These are phyloP conservation scores for Leccinum pellstonianum DNA, from an alignment of 768 basidiomycete species.

Conservation along the genomic window DNA sequence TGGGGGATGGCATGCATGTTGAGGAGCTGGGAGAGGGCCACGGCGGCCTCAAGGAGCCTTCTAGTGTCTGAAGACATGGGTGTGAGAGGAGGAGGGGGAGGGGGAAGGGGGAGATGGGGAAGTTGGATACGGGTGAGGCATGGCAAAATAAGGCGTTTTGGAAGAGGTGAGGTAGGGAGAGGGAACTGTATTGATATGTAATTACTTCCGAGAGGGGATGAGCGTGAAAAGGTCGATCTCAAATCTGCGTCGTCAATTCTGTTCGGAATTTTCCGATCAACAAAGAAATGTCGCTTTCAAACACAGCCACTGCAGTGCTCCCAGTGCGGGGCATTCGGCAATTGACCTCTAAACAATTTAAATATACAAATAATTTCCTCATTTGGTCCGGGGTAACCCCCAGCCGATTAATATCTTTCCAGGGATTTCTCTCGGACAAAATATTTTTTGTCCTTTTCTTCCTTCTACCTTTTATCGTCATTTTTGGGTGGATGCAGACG, in stretches of 20 bases:
- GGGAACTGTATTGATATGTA: slow-evolving; percentile 48
- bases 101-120: slow-evolving; percentile 34
- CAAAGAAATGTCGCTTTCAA: background rate
- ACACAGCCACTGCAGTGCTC: background rate
- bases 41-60: slow-evolving; percentile 75
- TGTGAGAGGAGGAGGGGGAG: slow-evolving; percentile 15
- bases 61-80: slow-evolving; percentile 64
- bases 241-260: slow-evolving; percentile 29
- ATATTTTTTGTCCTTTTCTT: slow-evolving; percentile 25
- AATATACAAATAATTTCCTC: background rate
- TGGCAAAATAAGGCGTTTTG: slow-evolving; percentile 48
- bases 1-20: slow-evolving; percentile 60
- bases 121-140: slow-evolving; percentile 32
- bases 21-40: slow-evolving; percentile 68
- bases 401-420: slow-evolving; percentile 5
- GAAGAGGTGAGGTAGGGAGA: slow-evolving; percentile 37
- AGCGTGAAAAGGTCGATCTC: slow-evolving; percentile 38
- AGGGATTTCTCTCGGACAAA: slow-evolving; percentile 14
- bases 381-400: slow-evolving; percentile 21
- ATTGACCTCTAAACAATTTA: slow-evolving; percentile 3
- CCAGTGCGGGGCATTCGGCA: slow-evolving; percentile 13
- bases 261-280: slow-evolving; percentile 31
- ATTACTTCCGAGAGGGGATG: slow-evolving; percentile 46
- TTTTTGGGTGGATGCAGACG: slow-evolving; percentile 34
- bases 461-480: background rate